Conservation (phyloP, 2,329 filamentous ascomycete species). For the Hymenoscyphus fraxineus region DNA sequence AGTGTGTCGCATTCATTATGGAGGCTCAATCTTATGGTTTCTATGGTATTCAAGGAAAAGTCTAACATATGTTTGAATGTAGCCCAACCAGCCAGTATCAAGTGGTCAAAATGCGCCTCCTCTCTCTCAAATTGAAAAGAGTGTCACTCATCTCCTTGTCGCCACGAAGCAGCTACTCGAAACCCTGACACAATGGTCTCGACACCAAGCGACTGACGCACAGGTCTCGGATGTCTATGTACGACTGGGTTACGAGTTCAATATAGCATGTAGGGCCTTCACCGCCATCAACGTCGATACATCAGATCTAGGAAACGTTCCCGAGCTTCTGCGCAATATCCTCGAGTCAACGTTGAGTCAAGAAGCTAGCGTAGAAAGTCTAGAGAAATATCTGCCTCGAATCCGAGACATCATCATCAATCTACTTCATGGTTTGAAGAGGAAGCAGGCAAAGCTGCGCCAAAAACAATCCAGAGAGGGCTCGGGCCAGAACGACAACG, state of each 20-base stretch:
- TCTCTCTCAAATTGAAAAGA: constrained; percentile 96
- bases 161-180: constrained; percentile 97
- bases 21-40: background rate
- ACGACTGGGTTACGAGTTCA: constrained; percentile 96
- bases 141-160: constrained; percentile 93
- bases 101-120: constrained; percentile 29
- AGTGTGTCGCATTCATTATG: constrained; percentile 36
- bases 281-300: constrained; percentile 96
- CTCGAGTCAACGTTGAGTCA: constrained; percentile 95
- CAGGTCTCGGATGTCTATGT: constrained; percentile 99
- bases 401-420: constrained; percentile 99
- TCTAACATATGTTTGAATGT: background rate
- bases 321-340: constrained; percentile 83
- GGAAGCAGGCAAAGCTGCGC: constrained; percentile 86
- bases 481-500: constrained; percentile 22
- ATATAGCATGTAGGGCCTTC: constrained; percentile 96
- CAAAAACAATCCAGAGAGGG: constrained; percentile 56
- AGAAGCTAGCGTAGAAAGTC: constrained; percentile 86
- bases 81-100: constrained; percentile 22
- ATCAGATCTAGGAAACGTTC: constrained; percentile 88
- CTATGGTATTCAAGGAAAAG: constrained; percentile 11
- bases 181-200: constrained; percentile 96
- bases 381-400: constrained; percentile 88
- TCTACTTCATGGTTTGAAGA: constrained; percentile 88
- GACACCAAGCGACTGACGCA: constrained; percentile 82